A percentile compares a stretch with the other conserved stretches of the same genome.
Evolutionary conservation across 768 basidiomycete genomes (phyloP).

Genomic region (Suillus subaureus): DNA sequence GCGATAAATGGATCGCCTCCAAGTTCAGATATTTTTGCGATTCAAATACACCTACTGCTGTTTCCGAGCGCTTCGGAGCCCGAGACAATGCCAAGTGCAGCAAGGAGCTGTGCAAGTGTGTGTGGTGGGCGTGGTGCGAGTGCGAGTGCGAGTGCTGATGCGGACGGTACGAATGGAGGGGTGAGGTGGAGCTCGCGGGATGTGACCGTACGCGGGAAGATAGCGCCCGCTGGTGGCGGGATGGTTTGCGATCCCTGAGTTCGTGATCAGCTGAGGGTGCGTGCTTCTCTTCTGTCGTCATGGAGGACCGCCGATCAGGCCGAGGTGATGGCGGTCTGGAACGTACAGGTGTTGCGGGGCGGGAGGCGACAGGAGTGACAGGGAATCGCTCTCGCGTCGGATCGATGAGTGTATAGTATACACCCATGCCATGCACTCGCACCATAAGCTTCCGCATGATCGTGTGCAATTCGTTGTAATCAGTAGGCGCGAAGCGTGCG

Average conservation of each 20-base stretch:
- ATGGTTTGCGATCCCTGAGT: neutral
- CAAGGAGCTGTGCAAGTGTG: constrained; percentile 39
- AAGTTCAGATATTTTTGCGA: constrained; percentile 69
- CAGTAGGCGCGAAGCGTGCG: constrained; percentile 57
- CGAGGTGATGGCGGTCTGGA: constrained; percentile 37
- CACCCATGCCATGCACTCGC: constrained; percentile 60
- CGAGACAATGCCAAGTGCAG: constrained; percentile 39
- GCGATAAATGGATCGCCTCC: constrained; percentile 54
- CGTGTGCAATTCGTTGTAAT: constrained; percentile 54
- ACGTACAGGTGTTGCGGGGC: constrained; percentile 34
- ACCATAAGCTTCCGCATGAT: constrained; percentile 53
- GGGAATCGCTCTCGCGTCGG: constrained; percentile 62
- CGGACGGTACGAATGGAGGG: constrained; percentile 12
- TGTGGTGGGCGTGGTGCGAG: constrained; percentile 36
- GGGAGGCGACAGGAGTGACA: constrained; percentile 43
- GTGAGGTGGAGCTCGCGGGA: constrained; percentile 16
- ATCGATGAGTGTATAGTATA: constrained; percentile 67
- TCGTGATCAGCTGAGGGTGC: constrained; percentile 1
- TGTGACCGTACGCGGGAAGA: constrained; percentile 5
- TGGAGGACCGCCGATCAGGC: neutral
- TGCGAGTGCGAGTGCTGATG: constrained; percentile 21
- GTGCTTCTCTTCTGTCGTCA: constrained; percentile 4
- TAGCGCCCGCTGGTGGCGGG: constrained; percentile 2
- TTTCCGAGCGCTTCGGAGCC: constrained; percentile 39
- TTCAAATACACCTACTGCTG: constrained; percentile 74